Conservation (phyloP, 352 stramenopile genomes). For the Phytopythium oedochilum region DNA sequence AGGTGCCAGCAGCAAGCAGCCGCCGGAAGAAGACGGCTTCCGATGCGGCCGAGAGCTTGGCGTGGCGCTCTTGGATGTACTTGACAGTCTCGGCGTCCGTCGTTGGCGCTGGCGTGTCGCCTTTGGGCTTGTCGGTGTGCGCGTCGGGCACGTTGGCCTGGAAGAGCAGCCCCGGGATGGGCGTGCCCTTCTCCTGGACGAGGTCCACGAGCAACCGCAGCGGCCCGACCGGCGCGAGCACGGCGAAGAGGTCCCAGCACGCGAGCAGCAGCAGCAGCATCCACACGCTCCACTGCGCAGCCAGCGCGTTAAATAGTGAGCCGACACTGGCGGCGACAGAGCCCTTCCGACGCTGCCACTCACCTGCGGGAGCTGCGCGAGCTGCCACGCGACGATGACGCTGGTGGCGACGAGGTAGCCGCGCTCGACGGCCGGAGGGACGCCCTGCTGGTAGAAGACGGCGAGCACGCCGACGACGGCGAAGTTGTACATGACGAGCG, state of each 20-base stretch:
- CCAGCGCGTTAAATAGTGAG: background rate
- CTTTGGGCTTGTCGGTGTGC: conserved; percentile 17
- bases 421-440: conserved; percentile 80
- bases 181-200: conserved; percentile 84
- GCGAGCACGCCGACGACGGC: conserved; percentile 75
- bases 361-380: conserved; percentile 95
- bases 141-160: conserved; percentile 77
- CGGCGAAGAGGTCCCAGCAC: conserved; percentile 97
- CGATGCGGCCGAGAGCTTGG: conserved; percentile 11
- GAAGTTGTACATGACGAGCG: conserved; percentile 88
- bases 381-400: conserved; percentile 96
- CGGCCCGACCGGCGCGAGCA: conserved; percentile 94
- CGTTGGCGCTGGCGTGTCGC: background rate
- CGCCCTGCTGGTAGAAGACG: conserved; percentile 86
- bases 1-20: conserved; percentile 6
- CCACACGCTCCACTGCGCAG: conserved; percentile 77
- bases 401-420: conserved; percentile 90
- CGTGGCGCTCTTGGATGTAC: conserved; percentile 8
- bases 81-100: background rate
- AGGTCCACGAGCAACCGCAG: conserved; percentile 92
- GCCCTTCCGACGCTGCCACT: conserved; percentile 5
- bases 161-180: conserved; percentile 93
- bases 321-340: too few species aligned
- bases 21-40: conserved; percentile 19
- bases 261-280: conserved; percentile 90